Conservation (phyloP, 148 eudicot species). For the Rhododendron mucronatum region DNA sequence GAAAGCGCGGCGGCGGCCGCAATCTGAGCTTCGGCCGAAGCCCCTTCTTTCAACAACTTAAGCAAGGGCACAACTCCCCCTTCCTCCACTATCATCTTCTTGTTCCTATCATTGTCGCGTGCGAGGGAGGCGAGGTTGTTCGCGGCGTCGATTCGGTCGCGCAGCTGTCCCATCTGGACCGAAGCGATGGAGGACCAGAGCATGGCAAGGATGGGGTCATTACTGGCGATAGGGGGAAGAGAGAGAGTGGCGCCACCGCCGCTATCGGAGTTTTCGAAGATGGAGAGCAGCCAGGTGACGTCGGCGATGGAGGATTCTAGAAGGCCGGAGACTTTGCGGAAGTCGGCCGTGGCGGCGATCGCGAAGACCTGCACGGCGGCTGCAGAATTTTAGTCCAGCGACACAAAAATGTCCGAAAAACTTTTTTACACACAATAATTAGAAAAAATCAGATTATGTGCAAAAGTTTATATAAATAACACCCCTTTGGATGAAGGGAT, state of each 20-base stretch:
- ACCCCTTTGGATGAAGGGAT: too few relatives aligned
- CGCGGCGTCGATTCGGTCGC: slow-evolving; percentile 51
- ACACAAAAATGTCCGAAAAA: neutral
- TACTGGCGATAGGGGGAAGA: slow-evolving; percentile 59
- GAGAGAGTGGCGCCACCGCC: slow-evolving; percentile 32
- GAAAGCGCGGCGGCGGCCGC: slow-evolving; percentile 56
- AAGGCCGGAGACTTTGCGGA: slow-evolving; percentile 49
- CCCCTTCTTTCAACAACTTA: slow-evolving; percentile 56
- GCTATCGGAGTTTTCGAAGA: slow-evolving; percentile 30
- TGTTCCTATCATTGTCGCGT: slow-evolving; percentile 38
- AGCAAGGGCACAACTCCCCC: slow-evolving; percentile 58
- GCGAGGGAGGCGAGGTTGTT: slow-evolving; percentile 46
- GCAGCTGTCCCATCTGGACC: slow-evolving; percentile 38
- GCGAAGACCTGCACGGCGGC: slow-evolving; percentile 32
- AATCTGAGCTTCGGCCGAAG: slow-evolving; percentile 50
- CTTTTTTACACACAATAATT: too few relatives aligned
- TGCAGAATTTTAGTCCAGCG: neutral
- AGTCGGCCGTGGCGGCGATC: slow-evolving; percentile 64
- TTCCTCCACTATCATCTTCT: slow-evolving; percentile 68
- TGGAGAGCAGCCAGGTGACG: slow-evolving; percentile 53
- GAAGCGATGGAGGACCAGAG: slow-evolving; percentile 72
- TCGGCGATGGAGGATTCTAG: slow-evolving; percentile 61
- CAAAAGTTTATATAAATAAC: too few relatives aligned
- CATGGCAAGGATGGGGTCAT: slow-evolving; percentile 71
- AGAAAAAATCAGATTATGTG: too few relatives aligned